phyloP scores from a whole-genome alignment of 2,329 filamentous ascomycete genomes.

The Stromatinia cepivora region DNA sequence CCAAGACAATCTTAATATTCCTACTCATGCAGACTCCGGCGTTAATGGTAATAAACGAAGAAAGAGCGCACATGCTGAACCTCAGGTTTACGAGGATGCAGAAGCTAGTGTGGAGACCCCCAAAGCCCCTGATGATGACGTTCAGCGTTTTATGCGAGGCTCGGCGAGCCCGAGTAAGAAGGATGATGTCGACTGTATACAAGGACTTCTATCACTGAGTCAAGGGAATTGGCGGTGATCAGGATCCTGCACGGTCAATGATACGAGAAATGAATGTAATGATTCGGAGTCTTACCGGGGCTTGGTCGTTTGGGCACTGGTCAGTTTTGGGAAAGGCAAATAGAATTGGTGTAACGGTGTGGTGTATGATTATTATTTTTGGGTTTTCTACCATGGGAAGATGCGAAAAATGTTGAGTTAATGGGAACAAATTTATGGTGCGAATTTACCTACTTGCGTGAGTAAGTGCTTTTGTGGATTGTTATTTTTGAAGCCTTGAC shows the following conservation, averaged over 20 bases:
- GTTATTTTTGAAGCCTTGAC: no score
- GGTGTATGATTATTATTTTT: slow-evolving; percentile 11
- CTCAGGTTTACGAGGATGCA: slow-evolving; percentile 57
- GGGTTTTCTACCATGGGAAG: background rate
- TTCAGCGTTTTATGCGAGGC: slow-evolving; percentile 71
- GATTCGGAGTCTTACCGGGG: slow-evolving; percentile 21
- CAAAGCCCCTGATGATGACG: slow-evolving; percentile 54
- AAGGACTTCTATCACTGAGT: slow-evolving; percentile 83
- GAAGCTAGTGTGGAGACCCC: slow-evolving; percentile 32
- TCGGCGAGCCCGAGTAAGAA: slow-evolving; percentile 69
- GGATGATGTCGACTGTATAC: slow-evolving; percentile 83
- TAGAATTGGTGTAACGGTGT: slow-evolving; percentile 1
- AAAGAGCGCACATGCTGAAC: slow-evolving; percentile 35
- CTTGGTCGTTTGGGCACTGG: slow-evolving; percentile 21
- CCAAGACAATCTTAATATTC: slow-evolving; percentile 36
- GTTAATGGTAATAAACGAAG: slow-evolving; percentile 31
- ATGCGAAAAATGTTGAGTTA: slow-evolving; percentile 18
- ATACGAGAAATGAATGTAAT: slow-evolving; percentile 20
- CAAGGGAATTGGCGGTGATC: slow-evolving; percentile 78
- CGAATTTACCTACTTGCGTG: background rate
- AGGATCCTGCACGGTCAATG: background rate
- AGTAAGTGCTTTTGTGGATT: background rate
- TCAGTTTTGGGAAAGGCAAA: background rate
- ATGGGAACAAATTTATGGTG: background rate
- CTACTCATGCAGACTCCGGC: slow-evolving; percentile 34